Base-by-base conservation (phyloP, 2,329 filamentous ascomycete genomes). In the Moelleriella libera region DNA sequence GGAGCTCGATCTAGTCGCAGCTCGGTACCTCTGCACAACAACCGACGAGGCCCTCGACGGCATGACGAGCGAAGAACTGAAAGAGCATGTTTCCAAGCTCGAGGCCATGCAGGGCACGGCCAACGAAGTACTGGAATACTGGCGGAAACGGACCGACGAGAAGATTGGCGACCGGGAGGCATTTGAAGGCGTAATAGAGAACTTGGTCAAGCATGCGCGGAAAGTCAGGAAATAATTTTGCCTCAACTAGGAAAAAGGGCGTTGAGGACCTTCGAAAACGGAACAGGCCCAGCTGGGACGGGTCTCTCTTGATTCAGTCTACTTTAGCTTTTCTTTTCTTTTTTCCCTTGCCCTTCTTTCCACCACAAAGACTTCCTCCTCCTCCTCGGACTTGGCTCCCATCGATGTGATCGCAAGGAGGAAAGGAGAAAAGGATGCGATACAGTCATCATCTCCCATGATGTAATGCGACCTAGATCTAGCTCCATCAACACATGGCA, bases 181-280 rank as follows among this genome's bases (percentile, higher is more conserved):
- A 3, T 92, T 96, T 62, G 90, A 97, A 62, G 88, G 88, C 1
- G 90, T 97, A 12, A 96, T 97, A 73, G 90, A 95, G 67, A 96
- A 95, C 63, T 65, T 97, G 54, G 90, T 96, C 42, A 92, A 88
- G 63, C 88, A 94, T 68, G 88, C 88, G 45, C 76, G 88, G 62
- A 87, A 89, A 67, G 80, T 88, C 48, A 76, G 88, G 60, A 92
- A 89, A 66, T 87, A 68, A 49, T 21, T 21, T 21, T 21, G 21
- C 21, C 21, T 21, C 21, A 21, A 21, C 2, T 21, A 21, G 3
- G 21, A 21, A 21, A 21, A 21, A 21, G 21, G 21, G 21, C 21
- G 21, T 21, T 21, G 21, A 21, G 21, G 21, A 3, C 21, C 3
- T 21, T 21, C 21, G 21, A 21, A 21, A 21, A 21, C 3, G 21